Evolutionary conservation across 495 filamentous ascomycete species (phyloP).

Genomic region (Talaromyces thailandensis): DNA sequence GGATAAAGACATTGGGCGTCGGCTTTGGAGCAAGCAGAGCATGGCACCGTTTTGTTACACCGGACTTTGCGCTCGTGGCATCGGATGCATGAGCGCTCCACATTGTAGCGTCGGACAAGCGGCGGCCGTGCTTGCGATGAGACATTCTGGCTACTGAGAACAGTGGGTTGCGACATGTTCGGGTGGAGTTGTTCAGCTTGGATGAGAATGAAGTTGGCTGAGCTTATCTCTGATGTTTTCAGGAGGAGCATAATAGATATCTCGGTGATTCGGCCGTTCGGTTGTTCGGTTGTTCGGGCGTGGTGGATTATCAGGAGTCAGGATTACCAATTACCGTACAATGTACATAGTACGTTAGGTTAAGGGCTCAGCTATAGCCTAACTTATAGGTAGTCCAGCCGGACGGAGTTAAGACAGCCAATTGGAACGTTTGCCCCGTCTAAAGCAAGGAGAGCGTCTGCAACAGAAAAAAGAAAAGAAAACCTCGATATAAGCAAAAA

Average conservation of each 20-base stretch:
- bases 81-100: slow-evolving; percentile 23
- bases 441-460: no score
- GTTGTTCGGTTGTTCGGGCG: not conserved
- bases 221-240: not conserved
- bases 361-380: no score
- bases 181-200: not conserved
- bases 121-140: not conserved
- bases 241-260: not conserved
- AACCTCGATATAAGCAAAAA: no score
- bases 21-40: slow-evolving; percentile 16
- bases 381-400: no score
- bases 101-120: not conserved
- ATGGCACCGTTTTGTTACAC: slow-evolving; percentile 25
- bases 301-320: not conserved
- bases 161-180: not conserved
- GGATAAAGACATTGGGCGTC: slow-evolving; percentile 24
- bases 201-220: not conserved
- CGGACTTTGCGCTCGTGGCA: slow-evolving; percentile 30
- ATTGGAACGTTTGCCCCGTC: no score
- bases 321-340: no score
- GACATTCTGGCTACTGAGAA: not conserved
- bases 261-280: not conserved
- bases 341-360: no score
- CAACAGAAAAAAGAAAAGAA: no score
- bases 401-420: no score